Evolutionary conservation across 1,139 yeast genomes (phyloP), one percentile per base, ranked within the genome.

Genomic region (Candida sp.): DNA sequence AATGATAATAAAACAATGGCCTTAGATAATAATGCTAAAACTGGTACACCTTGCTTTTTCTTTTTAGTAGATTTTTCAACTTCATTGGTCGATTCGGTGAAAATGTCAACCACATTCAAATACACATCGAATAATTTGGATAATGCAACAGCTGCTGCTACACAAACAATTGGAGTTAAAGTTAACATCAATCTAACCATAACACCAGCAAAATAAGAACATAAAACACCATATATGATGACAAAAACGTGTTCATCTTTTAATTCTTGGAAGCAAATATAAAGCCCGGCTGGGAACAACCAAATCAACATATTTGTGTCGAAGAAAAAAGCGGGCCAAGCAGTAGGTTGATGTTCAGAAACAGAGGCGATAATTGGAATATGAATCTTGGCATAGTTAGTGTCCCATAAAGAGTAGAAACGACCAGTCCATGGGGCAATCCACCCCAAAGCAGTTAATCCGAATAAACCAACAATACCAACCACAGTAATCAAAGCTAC

Each of bases 371-470:
- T 95, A 61, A 95, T 95, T 42, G 99, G 99, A 57, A 95, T 95
- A 64, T 95, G 99, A 53, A 93, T 87, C 73, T 90, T 93, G 50
- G 99, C 99, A 60, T 95, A 95, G 62, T 80, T 87, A 4, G 99
- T 93, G 64, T 95, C 99, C 99, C 99, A 95, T 54, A 95, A 73
- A 4, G 98, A 91, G 70, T 95, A 95, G 74, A 95, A 95, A 67
- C 99, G 86, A 52, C 99, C 99, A 21, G 97, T 90, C 99, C 99
- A 95, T 45, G 99, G 99, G 38, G 99, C 98, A 66, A 95, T 93
- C 67, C 86, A 82, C 15, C 98, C 99, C 47, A 90, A 73, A 49
- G 89, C 86, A 12, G 99, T 93, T 57, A 95, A 82, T 6, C 79
- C 82, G 43, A 88, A 77, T 46, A 95, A 75, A 15, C 85, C 95